Percentiles rank a stretch among this genome's conserved stretches.
phyloP scores from a whole-genome alignment of 139 green algal genomes.

The Closterium sp. region DNA sequence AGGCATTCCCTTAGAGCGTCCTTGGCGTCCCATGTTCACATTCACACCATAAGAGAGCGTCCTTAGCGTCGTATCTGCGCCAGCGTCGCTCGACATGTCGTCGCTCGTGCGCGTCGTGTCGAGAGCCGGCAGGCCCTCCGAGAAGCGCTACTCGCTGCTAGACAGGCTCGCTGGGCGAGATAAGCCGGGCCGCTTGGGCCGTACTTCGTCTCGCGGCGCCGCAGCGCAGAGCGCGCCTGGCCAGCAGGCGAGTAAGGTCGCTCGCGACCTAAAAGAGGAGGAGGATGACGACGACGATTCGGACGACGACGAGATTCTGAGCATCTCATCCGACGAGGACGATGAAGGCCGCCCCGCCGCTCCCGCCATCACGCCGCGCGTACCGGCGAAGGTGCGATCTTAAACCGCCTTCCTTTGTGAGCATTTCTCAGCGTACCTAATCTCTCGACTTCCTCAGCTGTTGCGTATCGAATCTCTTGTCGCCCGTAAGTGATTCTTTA shows the following conservation, averaged over 20 bases:
- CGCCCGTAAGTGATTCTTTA: too few relatives aligned
- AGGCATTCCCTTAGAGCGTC: not conserved
- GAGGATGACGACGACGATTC: not conserved
- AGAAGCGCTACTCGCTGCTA: not conserved
- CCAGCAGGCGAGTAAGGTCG: not conserved
- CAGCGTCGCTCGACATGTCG: not conserved
- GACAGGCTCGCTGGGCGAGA: not conserved
- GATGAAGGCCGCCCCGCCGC: not conserved
- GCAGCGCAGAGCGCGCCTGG: not conserved
- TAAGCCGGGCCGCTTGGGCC: not conserved
- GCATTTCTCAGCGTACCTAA: too few relatives aligned
- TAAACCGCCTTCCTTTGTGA: not conserved
- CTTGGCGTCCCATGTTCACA: not conserved
- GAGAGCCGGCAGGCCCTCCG: not conserved
- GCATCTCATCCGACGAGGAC: slow-evolving; percentile 4
- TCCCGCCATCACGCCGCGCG: not conserved
- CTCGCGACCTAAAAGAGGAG: not conserved
- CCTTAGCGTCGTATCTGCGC: not conserved
- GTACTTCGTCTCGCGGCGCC: not conserved
- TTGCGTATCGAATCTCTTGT: too few relatives aligned
- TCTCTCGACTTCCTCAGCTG: too few relatives aligned
- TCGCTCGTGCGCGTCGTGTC: not conserved
- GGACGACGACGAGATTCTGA: slow-evolving; percentile 12
- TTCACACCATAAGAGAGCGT: not conserved
- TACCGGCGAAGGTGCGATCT: not conserved